Evolutionary conservation across 345 rosid species (phyloP).

Genomic region (Brassica rapa): DNA sequence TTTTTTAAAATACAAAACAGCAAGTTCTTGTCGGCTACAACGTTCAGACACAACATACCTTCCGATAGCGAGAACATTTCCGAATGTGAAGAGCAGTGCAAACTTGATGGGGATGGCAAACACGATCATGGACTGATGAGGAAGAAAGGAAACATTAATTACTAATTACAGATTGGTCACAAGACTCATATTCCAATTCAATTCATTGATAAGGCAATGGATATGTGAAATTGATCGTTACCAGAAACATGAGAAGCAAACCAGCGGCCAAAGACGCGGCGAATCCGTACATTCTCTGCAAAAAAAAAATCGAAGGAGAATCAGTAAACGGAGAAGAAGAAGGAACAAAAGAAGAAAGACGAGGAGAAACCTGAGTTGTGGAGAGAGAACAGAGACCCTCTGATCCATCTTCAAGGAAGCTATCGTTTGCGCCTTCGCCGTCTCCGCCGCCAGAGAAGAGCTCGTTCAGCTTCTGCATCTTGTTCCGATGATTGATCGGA

Average conservation of each 20-base stretch:
- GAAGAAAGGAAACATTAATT: conserved; percentile 10
- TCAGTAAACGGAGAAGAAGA: conserved; percentile 1
- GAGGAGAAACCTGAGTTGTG: conserved; percentile 56
- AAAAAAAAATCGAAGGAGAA: conserved; percentile 8
- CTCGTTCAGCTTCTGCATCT: conserved; percentile 64
- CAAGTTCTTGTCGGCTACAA: background rate
- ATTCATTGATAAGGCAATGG: background rate
- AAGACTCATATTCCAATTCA: background rate
- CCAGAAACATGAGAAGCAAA: conserved; percentile 78
- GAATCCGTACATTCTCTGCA: conserved; percentile 77
- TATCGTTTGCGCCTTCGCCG: conserved; percentile 51
- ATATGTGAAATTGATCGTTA: conserved; percentile 30
- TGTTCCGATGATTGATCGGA: conserved; percentile 20
- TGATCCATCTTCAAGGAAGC: conserved; percentile 62
- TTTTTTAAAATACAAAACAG: background rate
- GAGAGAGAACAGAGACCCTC: conserved; percentile 75
- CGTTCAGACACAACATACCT: conserved; percentile 51
- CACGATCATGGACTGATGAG: conserved; percentile 78
- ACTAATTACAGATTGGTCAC: background rate
- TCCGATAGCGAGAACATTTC: conserved; percentile 88
- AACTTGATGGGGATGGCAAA: conserved; percentile 79
- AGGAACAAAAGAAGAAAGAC: background rate
- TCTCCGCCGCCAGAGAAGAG: conserved; percentile 48
- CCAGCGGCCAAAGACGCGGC: conserved; percentile 67
- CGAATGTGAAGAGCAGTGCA: conserved; percentile 85